phyloP scores from a whole-genome alignment of 2,329 filamentous ascomycete species.

The Dryadomyces sulphureus region DNA sequence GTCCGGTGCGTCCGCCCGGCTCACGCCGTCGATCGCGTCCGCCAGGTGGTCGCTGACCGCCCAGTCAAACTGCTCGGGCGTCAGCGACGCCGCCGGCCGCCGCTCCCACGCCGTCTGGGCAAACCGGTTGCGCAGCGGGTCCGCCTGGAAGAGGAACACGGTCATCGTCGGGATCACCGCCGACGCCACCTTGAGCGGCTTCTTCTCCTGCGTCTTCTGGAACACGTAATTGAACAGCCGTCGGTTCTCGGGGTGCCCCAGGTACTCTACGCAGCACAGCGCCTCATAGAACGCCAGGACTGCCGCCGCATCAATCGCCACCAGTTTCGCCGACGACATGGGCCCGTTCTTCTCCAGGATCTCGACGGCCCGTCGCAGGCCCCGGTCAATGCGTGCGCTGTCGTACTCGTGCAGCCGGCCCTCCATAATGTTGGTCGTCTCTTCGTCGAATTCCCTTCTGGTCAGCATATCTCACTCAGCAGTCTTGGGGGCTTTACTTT shows the following conservation, averaged over 20 bases:
- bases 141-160: slow-evolving; percentile 66
- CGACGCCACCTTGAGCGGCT: slow-evolving; percentile 59
- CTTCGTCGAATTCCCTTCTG: slow-evolving; percentile 25
- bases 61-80: slow-evolving; percentile 70
- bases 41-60: slow-evolving; percentile 62
- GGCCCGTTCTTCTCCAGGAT: slow-evolving; percentile 29
- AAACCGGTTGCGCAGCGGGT: slow-evolving; percentile 49
- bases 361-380: slow-evolving; percentile 34
- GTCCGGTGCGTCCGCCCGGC: slow-evolving; percentile 28
- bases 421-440: slow-evolving; percentile 23
- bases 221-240: slow-evolving; percentile 70
- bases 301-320: slow-evolving; percentile 36
- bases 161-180: slow-evolving; percentile 68
- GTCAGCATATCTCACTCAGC: background rate
- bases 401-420: slow-evolving; percentile 24
- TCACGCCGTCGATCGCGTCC: slow-evolving; percentile 48
- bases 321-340: slow-evolving; percentile 32
- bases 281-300: slow-evolving; percentile 78
- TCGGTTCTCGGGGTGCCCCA: slow-evolving; percentile 39
- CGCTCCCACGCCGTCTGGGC: slow-evolving; percentile 54
- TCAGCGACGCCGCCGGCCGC: slow-evolving; percentile 45
- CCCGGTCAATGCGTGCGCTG: slow-evolving; percentile 18
- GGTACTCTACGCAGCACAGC: slow-evolving; percentile 68
- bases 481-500: slow-evolving; percentile 23
- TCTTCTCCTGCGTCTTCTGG: slow-evolving; percentile 61